phyloP scores from a whole-genome alignment of 2,329 filamentous ascomycete genomes.

The Paecilomyces dactylethromorphus region DNA sequence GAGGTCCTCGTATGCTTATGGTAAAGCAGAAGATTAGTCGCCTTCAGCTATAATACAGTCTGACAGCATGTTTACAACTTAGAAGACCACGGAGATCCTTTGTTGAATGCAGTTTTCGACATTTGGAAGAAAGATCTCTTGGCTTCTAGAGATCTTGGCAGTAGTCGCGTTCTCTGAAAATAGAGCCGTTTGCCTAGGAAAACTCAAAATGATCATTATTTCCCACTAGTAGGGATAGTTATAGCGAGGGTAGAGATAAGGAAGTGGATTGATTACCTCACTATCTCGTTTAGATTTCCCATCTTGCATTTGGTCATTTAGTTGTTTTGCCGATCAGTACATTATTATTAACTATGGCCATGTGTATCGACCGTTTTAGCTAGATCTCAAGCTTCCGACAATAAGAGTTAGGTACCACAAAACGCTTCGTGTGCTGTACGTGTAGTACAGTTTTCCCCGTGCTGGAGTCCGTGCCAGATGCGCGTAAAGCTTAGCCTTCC shows the following conservation, averaged over 20 bases:
- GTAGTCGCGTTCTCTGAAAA: background rate
- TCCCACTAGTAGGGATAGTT: background rate
- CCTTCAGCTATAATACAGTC: no score
- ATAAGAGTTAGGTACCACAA: background rate
- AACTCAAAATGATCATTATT: background rate
- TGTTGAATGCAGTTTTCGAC: background rate
- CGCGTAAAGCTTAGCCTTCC: background rate
- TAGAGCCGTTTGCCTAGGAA: background rate
- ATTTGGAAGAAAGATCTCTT: background rate
- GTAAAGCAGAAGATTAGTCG: background rate
- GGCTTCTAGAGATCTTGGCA: background rate
- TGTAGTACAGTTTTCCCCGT: background rate
- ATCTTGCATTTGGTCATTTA: background rate
- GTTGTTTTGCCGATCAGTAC: background rate
- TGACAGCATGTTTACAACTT: background rate
- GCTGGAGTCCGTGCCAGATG: background rate
- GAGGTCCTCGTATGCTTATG: background rate
- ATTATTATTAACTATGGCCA: background rate
- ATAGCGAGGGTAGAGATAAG: background rate
- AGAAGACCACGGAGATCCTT: background rate
- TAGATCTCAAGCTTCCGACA: background rate
- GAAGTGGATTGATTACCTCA: background rate
- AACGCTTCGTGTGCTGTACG: background rate
- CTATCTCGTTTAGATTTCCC: background rate
- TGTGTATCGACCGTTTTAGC: background rate